A percentile compares a stretch with the other conserved stretches of the same genome.
These are phyloP conservation scores for Conticribra weissflogii DNA, from an alignment of 108 stramenopile genomes.

Conservation along the genomic window DNA sequence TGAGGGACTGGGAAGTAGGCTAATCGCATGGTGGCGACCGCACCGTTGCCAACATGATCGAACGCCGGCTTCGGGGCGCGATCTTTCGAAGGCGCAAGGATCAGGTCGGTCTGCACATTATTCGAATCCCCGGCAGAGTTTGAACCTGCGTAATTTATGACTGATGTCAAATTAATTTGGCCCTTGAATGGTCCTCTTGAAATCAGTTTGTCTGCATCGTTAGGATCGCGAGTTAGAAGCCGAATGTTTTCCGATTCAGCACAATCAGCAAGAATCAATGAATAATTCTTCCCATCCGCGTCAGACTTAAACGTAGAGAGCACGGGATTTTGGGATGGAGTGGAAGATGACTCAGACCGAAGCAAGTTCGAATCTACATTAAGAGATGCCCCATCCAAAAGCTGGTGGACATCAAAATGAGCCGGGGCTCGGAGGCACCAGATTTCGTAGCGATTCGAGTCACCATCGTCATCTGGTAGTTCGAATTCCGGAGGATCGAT, in stretches of 20 bases:
- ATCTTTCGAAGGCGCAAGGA: conserved; percentile 43
- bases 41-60: conserved; percentile 19
- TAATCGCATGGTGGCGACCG: conserved; percentile 46
- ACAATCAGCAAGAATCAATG: conserved; percentile 37
- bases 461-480: conserved; percentile 17
- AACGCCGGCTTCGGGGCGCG: conserved; percentile 49
- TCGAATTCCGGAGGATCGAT: conserved; percentile 21
- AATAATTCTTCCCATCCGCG: conserved; percentile 45
- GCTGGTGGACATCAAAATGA: conserved; percentile 43
- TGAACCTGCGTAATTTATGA: conserved; percentile 16
- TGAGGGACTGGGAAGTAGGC: conserved; percentile 76
- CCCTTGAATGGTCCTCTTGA: conserved; percentile 28
- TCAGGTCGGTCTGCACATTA: conserved; percentile 16
- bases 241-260: conserved; percentile 60
- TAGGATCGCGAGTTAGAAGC: conserved; percentile 43
- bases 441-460: conserved; percentile 56
- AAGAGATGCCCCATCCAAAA: conserved; percentile 53
- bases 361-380: conserved; percentile 14
- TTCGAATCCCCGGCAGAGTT: conserved; percentile 31
- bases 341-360: background rate
- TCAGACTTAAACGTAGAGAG: conserved; percentile 16
- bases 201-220: conserved; percentile 10
- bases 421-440: conserved; percentile 75
- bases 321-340: background rate
- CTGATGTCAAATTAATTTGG: conserved; percentile 28